Evolutionary conservation across 2,329 filamentous ascomycete species (phyloP).

Genomic region (Cladosporium velox): DNA sequence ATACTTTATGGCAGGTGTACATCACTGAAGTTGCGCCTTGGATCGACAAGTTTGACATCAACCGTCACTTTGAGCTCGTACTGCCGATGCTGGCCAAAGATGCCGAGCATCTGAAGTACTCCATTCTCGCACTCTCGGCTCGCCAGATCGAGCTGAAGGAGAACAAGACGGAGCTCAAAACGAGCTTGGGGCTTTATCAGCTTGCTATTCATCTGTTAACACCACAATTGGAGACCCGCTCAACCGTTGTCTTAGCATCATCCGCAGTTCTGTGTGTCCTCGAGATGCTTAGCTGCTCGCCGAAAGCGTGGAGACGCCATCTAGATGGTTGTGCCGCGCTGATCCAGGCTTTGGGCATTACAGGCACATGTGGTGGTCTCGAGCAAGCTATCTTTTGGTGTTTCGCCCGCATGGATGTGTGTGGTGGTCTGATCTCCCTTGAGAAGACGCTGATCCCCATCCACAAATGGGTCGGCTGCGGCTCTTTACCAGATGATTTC

Average conservation of each 20-base stretch:
- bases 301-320: slow-evolving; percentile 57
- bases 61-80: slow-evolving; percentile 55
- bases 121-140: slow-evolving; percentile 57
- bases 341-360: slow-evolving; percentile 53
- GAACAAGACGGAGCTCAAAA: slow-evolving; percentile 46
- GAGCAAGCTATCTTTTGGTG: slow-evolving; percentile 61
- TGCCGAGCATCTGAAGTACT: slow-evolving; percentile 50
- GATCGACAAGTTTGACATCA: slow-evolving; percentile 60
- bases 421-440: slow-evolving; percentile 57
- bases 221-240: slow-evolving; percentile 47
- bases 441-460: slow-evolving; percentile 53
- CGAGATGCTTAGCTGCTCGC: slow-evolving; percentile 53
- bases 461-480: slow-evolving; percentile 50
- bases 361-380: slow-evolving; percentile 54
- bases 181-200: slow-evolving; percentile 57
- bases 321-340: slow-evolving; percentile 59
- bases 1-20: slow-evolving; percentile 45
- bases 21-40: slow-evolving; percentile 57
- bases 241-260: slow-evolving; percentile 50
- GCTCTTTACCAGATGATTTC: slow-evolving; percentile 41
- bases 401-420: slow-evolving; percentile 60
- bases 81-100: slow-evolving; percentile 53
- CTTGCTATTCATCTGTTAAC: slow-evolving; percentile 51
- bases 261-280: slow-evolving; percentile 52
- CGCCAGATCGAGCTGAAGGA: slow-evolving; percentile 56